A percentile compares a stretch with the other conserved stretches of the same genome.
Evolutionary conservation across 768 basidiomycete genomes (phyloP).

Genomic region (Cubamyces sp.): DNA sequence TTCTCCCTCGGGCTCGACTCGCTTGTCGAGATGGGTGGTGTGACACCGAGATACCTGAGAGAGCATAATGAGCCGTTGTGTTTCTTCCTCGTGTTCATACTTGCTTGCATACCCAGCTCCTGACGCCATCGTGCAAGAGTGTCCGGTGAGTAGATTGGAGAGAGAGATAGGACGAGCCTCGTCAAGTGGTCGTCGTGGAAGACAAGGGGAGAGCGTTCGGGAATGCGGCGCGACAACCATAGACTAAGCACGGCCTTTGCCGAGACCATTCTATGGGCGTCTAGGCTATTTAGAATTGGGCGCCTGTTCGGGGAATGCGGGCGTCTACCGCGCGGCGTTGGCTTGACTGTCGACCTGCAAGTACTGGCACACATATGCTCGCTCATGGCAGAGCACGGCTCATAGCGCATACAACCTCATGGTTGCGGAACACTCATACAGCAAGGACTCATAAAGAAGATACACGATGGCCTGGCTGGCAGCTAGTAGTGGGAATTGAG

Average conservation of each 20-base stretch:
- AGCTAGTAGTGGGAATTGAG: slow-evolving; percentile 91
- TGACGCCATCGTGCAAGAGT: slow-evolving; percentile 17
- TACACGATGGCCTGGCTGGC: slow-evolving; percentile 80
- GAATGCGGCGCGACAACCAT: slow-evolving; percentile 14
- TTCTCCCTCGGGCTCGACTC: slow-evolving; percentile 81
- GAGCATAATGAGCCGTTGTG: neutral
- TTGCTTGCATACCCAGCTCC: slow-evolving; percentile 20
- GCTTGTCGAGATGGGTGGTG: slow-evolving; percentile 78
- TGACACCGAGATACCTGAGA: slow-evolving; percentile 76
- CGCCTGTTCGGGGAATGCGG: neutral
- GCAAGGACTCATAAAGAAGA: slow-evolving; percentile 26
- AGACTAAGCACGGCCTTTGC: slow-evolving; percentile 19
- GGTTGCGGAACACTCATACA: slow-evolving; percentile 21
- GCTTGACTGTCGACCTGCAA: slow-evolving; percentile 7
- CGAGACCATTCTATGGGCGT: slow-evolving; percentile 8
- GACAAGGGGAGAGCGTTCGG: slow-evolving; percentile 18
- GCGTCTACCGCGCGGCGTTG: neutral
- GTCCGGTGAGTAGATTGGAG: neutral
- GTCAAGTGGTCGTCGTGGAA: slow-evolving; percentile 17
- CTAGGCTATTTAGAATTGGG: neutral
- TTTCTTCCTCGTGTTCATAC: too few species aligned
- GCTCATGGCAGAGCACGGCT: slow-evolving; percentile 23
- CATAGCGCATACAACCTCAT: neutral
- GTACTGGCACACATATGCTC: slow-evolving; percentile 18
- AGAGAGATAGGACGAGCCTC: neutral